Evolutionary conservation across 495 filamentous ascomycete species (phyloP), one percentile per base, ranked within the genome.

Genomic region (Neurospora sp.): DNA sequence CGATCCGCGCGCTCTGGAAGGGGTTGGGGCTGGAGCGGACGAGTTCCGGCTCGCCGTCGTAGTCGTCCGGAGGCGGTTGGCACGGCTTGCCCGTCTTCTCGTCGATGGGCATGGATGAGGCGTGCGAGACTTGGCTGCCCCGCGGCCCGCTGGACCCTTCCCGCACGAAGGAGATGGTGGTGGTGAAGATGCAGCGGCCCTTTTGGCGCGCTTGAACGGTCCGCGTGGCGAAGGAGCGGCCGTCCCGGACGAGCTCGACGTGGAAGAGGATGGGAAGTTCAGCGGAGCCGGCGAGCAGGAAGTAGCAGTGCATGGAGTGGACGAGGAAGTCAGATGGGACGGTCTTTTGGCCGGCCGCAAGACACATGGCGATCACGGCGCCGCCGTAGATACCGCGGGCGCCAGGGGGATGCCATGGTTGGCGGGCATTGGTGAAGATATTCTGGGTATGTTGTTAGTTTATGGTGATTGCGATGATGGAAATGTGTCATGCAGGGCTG

Each of bases 231-330:
- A 94, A 99, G 71, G 91, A 94, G 70, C 89, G 87, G n/a, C 96
- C 96, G 74, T 94, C 91, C 71, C 96, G 91, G 40, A 98, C 93
- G 69, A 90, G 89, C 83, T 98, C 95, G 40, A 99, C 96, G 78
- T 97, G 90, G 81, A 84, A 99, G 71, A 98, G 83, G 75, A 99
- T 92, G 5, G 96, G 95, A 42, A 96, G 89, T 48, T 91, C 88
- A 9, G 89, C 84, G 79, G 94, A 90, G 39, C 95, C 96, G 12
- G 93, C 94, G 2, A 98, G 90, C 44, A 99, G 90, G 84, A 99
- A 99, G 86, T 97, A 99, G 87, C 95, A 98, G 86, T 99, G 96
- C 93, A 97, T 97, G 82, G 89, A 92, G 84, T 99, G 95, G 66
- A 94, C 87, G 74, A 90, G 86, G 84, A 97, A 97, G 80, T 92